Evolutionary conservation across 1,139 yeast species (phyloP).

Genomic region (Candida glucosophila): DNA sequence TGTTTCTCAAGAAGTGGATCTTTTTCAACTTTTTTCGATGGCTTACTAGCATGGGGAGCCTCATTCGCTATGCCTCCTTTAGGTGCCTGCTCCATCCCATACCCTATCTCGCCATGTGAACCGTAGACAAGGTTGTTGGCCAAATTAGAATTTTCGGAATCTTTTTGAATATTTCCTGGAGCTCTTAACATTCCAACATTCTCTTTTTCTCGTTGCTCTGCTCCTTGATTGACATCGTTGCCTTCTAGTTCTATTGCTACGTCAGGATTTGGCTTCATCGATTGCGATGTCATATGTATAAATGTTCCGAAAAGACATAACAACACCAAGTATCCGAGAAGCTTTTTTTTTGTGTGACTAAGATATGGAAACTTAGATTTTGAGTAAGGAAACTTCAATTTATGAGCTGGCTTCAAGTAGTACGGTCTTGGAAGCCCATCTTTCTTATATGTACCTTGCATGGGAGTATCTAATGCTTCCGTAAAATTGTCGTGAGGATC

Average conservation of each 20-base stretch:
- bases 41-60: slow-evolving; percentile 37
- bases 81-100: slow-evolving; percentile 40
- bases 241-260: slow-evolving; percentile 21
- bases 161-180: slow-evolving; percentile 20
- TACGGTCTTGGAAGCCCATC: slow-evolving; percentile 42
- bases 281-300: slow-evolving; percentile 31
- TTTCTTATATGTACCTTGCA: slow-evolving; percentile 40
- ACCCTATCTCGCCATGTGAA: slow-evolving; percentile 35
- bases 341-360: slow-evolving; percentile 28
- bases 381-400: slow-evolving; percentile 31
- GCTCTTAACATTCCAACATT: slow-evolving; percentile 18
- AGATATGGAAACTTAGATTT: slow-evolving; percentile 24
- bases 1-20: too few species aligned
- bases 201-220: slow-evolving; percentile 7
- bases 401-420: slow-evolving; percentile 35
- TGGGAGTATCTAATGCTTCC: too few species aligned
- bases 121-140: slow-evolving; percentile 35
- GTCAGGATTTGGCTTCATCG: slow-evolving; percentile 21
- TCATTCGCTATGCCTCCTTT: slow-evolving; percentile 44
- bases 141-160: slow-evolving; percentile 23
- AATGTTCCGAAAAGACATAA: slow-evolving; percentile 27
- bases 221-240: background rate
- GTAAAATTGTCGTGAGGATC: too few species aligned
- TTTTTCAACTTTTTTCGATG: too few species aligned
- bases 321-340: slow-evolving; percentile 31